Evolutionary conservation across 345 rosid species (phyloP), one percentile per base, ranked within the genome.

Genomic region (Isatis tinctoria): DNA sequence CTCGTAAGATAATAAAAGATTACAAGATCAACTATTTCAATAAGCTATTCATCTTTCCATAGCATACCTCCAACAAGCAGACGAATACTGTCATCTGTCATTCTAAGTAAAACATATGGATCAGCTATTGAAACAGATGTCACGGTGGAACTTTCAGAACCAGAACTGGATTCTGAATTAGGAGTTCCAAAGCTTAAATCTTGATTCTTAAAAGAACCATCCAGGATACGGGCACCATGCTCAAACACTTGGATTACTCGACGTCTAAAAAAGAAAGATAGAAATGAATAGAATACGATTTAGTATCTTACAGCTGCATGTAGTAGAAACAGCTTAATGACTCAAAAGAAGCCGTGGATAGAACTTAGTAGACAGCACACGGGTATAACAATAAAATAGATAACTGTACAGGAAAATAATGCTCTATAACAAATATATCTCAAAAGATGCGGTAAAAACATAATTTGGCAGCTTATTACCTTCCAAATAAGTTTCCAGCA

Each of bases 141-240:
- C 73, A 85, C 98, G 14, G 86, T 81, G 69, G 83, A 72, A 83
- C 65, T 86, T 74, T 92, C 97, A 70, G 97, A 79, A 72, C 85
- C 82, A 44, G 90, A 81, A 78, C 76, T 81, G 73, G 90, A 70
- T 73, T 90, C 99, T 74, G 94, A 72, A 72, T 84, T 88, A 22
- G 88, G 53, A 70, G 87, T 76, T 67, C 87, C 93, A 73, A 95
- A 86, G 85, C 78, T 88, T 73, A 95, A 79, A 71, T 92, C 96
- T 75, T 95, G 97, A 74, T 92, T 92, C 98, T 86, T 88, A 85
- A 87, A 90, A 74, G 99, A 83, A 82, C 99, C 99, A 83, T 95
- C 97, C 54, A 95, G 86, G 81, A 95, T 84, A 35, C 97, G 96
- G 56, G 90, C 97, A 83, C 97, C 98, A 43, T 83, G 91, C 81